Evolutionary conservation across 2,329 filamentous ascomycete genomes (phyloP), one percentile per base, ranked within the genome.

Genomic region (Sporothrix globosa): DNA sequence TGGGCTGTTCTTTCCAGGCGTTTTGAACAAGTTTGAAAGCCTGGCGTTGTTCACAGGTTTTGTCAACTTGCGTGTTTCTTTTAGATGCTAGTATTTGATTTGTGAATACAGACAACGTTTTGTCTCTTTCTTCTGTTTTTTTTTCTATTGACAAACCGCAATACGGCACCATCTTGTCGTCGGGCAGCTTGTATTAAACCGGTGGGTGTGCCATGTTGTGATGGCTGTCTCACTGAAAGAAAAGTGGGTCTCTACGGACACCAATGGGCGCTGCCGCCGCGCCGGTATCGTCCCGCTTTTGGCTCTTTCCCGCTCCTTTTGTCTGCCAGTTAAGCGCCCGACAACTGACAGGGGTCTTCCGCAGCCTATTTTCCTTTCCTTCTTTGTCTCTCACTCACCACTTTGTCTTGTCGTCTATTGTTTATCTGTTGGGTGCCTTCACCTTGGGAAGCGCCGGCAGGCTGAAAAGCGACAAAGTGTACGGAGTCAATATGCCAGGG

Each of bases 221-320:
- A 34, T 39, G 56, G 39, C 13, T 46, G 14, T 46, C 61, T 65
- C 41, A 17, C 21, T 7, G 34, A 21, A 44, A 13, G 39, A 66
- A 13, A 52, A 66, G 67, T 56, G 53, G 53, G 27, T 54, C 24
- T 17, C 21, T 61, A 13, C 54, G 67, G 54, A 41, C 68, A 53
- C 68, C 68, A 69, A 65, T 69, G 56, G 68, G 56, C 30, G 46
- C 46, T 63, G 44, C 68, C 68, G 46, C 68, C 30, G 27, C 34
- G 52, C 50, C 65, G 50, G 65, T 66, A 34, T 21, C 67, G 67
- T 54, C 67, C 53, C 53, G 67, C 41, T 58, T 68, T 48, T 11
- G 34, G 13, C 21, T 41, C 48, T 50, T 10, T 21, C 46, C 19
- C 48, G 9, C 30, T 68, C 13, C 3, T 21, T 30, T 48, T 48